Base-by-base conservation (phyloP, 2,329 filamentous ascomycete species). In the Colletotrichum tanaceti region DNA sequence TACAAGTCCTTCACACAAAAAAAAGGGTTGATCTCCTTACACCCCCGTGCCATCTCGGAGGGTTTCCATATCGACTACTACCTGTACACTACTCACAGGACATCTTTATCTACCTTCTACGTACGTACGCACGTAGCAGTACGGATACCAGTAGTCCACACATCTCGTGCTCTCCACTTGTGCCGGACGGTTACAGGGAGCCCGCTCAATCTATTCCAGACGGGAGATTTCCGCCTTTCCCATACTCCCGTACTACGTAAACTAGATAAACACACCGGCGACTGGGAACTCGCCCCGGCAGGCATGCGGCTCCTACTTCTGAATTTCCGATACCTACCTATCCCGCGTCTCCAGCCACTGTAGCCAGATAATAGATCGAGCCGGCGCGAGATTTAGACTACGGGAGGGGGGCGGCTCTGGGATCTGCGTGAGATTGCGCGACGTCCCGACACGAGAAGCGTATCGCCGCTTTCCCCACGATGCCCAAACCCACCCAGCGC, bases 391-490 rank as follows among this genome's bases (percentile, higher is more conserved):
- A 61, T 20, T 9, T 7, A 43, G 49, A 50, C 18, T 28, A 39
- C 14, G 28, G 46, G 28, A 6, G 28, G 28, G 28, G 24, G 24
- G 28, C 4, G 28, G 63, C 52, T 5, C 41, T 28, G 16, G 20
- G 52, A 38, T 22, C n/a, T 35, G 55, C 44, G 35, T n/a, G 39
- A 67, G 38, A 63, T 58, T 50, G 52, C 44, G 59, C 41, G 20
- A 63, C 16, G 59, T 35, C 59, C 59, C 49, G 52, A 47, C n/a
- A 32, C 20, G 20, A 43, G 28, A 28, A 49, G n/a, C 22, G 35
- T 32, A 43, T 53, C 50, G 10, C 20, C 43, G n/a, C 39, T 54
- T 61, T 62, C 62, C 63, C 52, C 49, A 63, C 64, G 44, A 52
- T 46, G 52, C 38, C 24, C 49, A 43, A 44, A 52, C 16, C 16